Conservation (phyloP, 352 stramenopile species). For the Globisporangium rhizosaccharum region DNA sequence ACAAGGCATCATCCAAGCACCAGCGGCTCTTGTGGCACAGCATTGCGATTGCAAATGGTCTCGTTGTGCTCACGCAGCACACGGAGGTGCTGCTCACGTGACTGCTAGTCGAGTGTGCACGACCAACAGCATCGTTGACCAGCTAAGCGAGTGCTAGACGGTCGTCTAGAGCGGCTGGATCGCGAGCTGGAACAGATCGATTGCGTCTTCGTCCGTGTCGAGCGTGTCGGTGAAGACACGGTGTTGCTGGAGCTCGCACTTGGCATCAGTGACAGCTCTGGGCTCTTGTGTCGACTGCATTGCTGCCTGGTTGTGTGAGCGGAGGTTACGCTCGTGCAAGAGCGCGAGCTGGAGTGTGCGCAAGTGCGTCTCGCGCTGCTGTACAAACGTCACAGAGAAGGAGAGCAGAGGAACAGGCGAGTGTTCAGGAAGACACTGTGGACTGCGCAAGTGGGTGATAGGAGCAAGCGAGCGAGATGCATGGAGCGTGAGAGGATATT, state of each 20-base stretch:
- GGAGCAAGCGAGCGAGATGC: background rate
- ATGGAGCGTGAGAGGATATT: conserved; percentile 41
- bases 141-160: background rate
- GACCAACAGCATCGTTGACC: background rate
- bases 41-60: conserved; percentile 40
- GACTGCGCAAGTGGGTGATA: background rate
- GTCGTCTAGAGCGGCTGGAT: conserved; percentile 9
- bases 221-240: no score
- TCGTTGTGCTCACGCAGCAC: conserved; percentile 35
- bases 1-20: background rate
- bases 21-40: conserved; percentile 22
- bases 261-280: no score
- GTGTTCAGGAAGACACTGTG: background rate
- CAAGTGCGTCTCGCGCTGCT: conserved; percentile 54
- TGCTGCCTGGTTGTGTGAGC: background rate
- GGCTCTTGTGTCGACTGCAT: no score
- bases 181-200: conserved; percentile 14
- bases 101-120: background rate
- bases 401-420: background rate
- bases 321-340: conserved; percentile 25
- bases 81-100: background rate
- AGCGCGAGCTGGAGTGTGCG: conserved; percentile 50
- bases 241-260: no score
- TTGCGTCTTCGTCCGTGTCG: conserved; percentile 1
- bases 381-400: conserved; percentile 17